These are phyloP conservation scores for Colletotrichum spaethianum DNA, from an alignment of 2,329 filamentous ascomycete genomes.

Conservation along the genomic window DNA sequence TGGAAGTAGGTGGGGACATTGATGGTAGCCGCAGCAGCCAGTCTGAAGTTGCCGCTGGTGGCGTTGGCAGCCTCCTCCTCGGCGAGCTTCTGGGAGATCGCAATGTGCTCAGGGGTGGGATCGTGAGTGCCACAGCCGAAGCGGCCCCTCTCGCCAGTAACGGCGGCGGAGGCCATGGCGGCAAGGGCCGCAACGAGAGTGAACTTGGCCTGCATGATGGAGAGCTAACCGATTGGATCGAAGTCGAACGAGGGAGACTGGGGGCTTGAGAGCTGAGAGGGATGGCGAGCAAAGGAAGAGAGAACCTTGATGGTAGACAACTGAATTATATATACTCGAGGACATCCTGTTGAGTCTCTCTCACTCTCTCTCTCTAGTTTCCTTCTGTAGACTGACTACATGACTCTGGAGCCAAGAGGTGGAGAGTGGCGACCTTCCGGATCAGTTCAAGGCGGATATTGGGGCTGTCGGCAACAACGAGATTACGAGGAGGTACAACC, in stretches of 20 bases:
- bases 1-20: conserved; percentile 58
- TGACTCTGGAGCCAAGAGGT: background rate
- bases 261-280: conserved; percentile 19
- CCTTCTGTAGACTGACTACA: conserved; percentile 6
- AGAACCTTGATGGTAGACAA: conserved; percentile 12
- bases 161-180: conserved; percentile 22
- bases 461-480: background rate
- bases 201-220: conserved; percentile 25
- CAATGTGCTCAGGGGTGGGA: conserved; percentile 31
- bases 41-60: conserved; percentile 39
- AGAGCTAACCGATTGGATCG: background rate
- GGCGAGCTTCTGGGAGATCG: conserved; percentile 42
- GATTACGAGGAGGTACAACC: background rate
- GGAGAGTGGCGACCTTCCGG: conserved; percentile 21
- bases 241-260: conserved; percentile 2
- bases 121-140: conserved; percentile 24
- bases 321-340: conserved; percentile 9
- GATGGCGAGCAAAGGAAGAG: conserved; percentile 10
- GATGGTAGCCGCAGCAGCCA: conserved; percentile 45
- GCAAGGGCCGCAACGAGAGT: conserved; percentile 23
- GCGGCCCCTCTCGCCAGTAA: conserved; percentile 8
- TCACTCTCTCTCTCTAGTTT: background rate
- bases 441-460: conserved; percentile 1
- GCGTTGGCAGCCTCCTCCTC: conserved; percentile 35
- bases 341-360: background rate